phyloP scores from a whole-genome alignment of 148 eudicot genomes.

The Rhododendron henanense region DNA sequence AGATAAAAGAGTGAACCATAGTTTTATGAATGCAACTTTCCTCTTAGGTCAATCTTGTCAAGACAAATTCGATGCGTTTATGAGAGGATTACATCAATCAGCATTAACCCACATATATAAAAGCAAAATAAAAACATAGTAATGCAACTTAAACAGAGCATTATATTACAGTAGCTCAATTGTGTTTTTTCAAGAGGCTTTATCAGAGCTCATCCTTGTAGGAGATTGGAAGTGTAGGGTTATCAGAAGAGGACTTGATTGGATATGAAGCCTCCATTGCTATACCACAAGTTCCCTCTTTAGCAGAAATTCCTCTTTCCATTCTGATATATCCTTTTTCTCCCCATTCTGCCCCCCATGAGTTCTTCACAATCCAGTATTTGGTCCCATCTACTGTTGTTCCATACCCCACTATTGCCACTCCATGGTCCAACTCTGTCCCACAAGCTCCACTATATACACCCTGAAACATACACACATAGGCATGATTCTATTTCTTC shows the following conservation, averaged over 20 bases:
- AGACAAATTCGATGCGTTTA: not conserved
- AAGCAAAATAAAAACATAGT: not conserved
- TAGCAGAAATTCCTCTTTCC: slow-evolving; percentile 35
- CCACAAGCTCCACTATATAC: slow-evolving; percentile 63
- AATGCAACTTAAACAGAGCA: not conserved
- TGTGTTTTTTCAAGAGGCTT: not conserved
- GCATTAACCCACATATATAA: not conserved
- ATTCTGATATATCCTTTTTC: slow-evolving; percentile 66
- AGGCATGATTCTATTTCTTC: not conserved
- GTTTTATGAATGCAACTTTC: too few species aligned
- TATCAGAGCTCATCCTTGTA: slow-evolving; percentile 46
- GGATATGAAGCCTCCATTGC: slow-evolving; percentile 75
- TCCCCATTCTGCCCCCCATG: slow-evolving; percentile 78
- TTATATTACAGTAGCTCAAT: not conserved
- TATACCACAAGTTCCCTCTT: slow-evolving; percentile 60
- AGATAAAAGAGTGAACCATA: not conserved
- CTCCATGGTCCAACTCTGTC: slow-evolving; percentile 65
- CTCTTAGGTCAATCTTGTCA: too few species aligned
- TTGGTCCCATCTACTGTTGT: slow-evolving; percentile 54
- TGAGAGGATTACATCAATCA: not conserved
- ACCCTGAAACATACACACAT: slow-evolving; percentile 26
- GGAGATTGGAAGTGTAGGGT: slow-evolving; percentile 26
- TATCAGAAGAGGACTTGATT: slow-evolving; percentile 42
- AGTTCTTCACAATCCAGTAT: slow-evolving; percentile 71
- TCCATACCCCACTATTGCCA: slow-evolving; percentile 65